Evolutionary conservation across 1,139 yeast species (phyloP), one percentile per base, ranked within the genome.

Genomic region (Suhomyces anneliseae): DNA sequence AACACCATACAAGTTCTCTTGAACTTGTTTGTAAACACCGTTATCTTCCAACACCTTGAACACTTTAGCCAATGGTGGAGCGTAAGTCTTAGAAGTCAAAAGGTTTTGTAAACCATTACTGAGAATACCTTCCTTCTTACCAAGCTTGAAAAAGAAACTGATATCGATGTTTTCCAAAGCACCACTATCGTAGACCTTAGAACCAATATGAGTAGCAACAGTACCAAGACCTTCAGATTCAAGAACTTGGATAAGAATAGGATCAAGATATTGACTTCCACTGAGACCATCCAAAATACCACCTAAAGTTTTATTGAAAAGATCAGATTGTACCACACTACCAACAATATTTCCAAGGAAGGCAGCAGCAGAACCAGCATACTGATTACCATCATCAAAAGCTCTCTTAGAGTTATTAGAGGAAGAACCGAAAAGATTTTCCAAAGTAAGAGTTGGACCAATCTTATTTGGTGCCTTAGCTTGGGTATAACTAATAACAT

Each of bases 331-430:
- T 11, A 68, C 38, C 9, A 69, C 65, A 7, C 66, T 59, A 36
- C 65, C 64, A 7, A 67, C 49, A 15, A 72, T 45, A 53, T 74
- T 74, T 47, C 58, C 61, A 34, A 73, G 38, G 49, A 75, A 74
- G 6, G 60, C 52, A 38, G 55, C 54, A 2, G 76, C 70, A 9
- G 75, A 65, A 4, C 79, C 79, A 31, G 57, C 43, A 47, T 62
- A 65, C 39, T 52, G 48, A 45, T 53, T 53, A 37, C 45, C 42
- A 26, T 51, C 48, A 31, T 42, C 48, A 26, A 50, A 46, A 31
- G 47, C 50, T 46, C 61, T 50, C 24, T 47, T 53, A 26, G 9
- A 24, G 11, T 14, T 19, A 19, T 19, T 19, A 19, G 24, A 19
- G 26, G 38, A 39, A 27, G 31, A 11, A 7, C 43, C 43, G 32